Evolutionary conservation across 2,329 filamentous ascomycete genomes (phyloP).

Genomic region (Neoarthrinium moseri): DNA sequence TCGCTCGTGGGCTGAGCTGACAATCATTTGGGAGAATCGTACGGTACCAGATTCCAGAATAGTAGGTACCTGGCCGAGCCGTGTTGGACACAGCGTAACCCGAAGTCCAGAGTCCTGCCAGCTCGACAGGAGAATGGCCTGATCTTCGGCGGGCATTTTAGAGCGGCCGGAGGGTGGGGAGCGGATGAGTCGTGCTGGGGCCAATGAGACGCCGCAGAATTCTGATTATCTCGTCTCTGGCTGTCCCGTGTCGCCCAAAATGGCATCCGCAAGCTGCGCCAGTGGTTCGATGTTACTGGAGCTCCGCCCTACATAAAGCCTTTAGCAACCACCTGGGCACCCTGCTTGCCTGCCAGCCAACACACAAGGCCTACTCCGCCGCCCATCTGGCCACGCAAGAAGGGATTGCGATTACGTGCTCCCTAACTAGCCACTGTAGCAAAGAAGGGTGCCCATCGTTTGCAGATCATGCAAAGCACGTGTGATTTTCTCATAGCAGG

Average conservation of each 20-base stretch:
- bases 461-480: too few relatives aligned
- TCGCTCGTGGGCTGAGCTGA: too few relatives aligned
- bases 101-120: not conserved
- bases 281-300: constrained; percentile 5
- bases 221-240: not conserved
- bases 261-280: not conserved
- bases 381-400: not conserved
- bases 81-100: not conserved
- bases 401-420: constrained; percentile 3
- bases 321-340: not conserved
- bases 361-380: not conserved
- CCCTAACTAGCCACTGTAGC: not conserved
- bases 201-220: not conserved
- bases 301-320: not conserved
- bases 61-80: not conserved
- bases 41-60: not conserved
- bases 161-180: not conserved
- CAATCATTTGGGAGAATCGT: not conserved
- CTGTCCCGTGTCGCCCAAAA: not conserved
- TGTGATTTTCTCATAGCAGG: too few relatives aligned
- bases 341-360: not conserved
- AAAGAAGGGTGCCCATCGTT: too few relatives aligned
- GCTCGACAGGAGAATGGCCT: not conserved
- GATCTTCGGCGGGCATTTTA: constrained; percentile 1
- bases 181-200: not conserved